Percentiles rank a stretch among this genome's conserved stretches.
These are phyloP conservation scores for Lepiota brunneoincarnata DNA, from an alignment of 768 basidiomycete species.

Conservation along the genomic window DNA sequence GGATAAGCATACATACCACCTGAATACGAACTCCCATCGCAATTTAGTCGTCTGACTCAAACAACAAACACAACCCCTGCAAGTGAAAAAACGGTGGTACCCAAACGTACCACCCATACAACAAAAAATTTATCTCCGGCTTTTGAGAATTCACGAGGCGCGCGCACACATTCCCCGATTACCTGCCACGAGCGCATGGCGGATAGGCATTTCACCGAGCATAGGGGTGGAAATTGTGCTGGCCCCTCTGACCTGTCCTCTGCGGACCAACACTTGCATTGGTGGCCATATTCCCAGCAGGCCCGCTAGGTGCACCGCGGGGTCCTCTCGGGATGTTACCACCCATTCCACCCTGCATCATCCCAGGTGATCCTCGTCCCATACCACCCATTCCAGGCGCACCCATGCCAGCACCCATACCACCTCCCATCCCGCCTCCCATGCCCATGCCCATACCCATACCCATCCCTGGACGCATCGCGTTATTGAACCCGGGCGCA, in stretches of 20 bases:
- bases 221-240: constrained; percentile 84
- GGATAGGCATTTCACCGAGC: constrained; percentile 43
- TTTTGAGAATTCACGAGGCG: too few relatives aligned
- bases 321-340: constrained; percentile 67
- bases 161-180: too few relatives aligned
- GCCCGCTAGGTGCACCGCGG: constrained; percentile 53
- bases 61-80: not conserved
- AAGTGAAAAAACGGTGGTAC: not conserved
- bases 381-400: constrained; percentile 40
- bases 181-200: too few relatives aligned
- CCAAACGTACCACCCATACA: not conserved
- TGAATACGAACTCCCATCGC: not conserved
- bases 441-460: constrained; percentile 19
- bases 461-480: constrained; percentile 31
- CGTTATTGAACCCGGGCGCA: constrained; percentile 29
- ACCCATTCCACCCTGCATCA: constrained; percentile 34
- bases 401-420: constrained; percentile 27
- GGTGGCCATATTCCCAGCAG: constrained; percentile 38
- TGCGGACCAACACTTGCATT: constrained; percentile 70
- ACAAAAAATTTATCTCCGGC: not conserved
- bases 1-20: constrained; percentile 3
- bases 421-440: constrained; percentile 26
- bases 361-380: constrained; percentile 36
- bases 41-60: not conserved
- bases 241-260: constrained; percentile 67